Base-by-base conservation (phyloP, 768 basidiomycete species). In the Tulasnella calospora region DNA sequence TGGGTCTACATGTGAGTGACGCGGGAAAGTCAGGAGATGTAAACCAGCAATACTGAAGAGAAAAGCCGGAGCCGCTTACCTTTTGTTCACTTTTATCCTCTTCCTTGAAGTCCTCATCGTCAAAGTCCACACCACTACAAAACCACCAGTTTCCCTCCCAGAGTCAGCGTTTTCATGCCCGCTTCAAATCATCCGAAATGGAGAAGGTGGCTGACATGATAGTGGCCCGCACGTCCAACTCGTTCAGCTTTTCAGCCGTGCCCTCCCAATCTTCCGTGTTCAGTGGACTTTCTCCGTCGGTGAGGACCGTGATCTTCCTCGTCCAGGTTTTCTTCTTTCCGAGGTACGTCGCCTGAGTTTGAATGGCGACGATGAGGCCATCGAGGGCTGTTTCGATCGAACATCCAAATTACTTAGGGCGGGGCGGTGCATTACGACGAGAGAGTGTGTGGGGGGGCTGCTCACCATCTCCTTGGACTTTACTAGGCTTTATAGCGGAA, bases 61-160 rank as follows among this genome's bases (percentile, higher is more conserved):
- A 7, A 23, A n/a, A 41, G 40, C 23, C 35, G 12, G 38, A 0
- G 38, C 8, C 21, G 36, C 80, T 40, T 80, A 94, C 96, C 89
- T 97, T 97, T 74, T 90, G 88, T 5, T 86, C 78, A 8, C 89
- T 86, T 83, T 97, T 96, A 80, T 89, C 85, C 74, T 91, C 88
- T 82, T 95, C 92, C 13, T 85, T 83, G 82, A 88, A 92, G 27
- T 90, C 89, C 47, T 91, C 90, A 81, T 95, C 93, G 73, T 90
- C 94, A 84, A 97, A 96, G 83, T 95, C 94, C 61, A 95, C 88
- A 7, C 95, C 95, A n/a, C 95, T 96, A 80, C 44, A 44, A 30
- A 21, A 71, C 7, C 36, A 17, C 4, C 38, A 79, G 41, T 40
- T 5, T n/a, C 35, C n/a, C 83, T 6, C n/a, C 87, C 76, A 10